Conservation (phyloP, 164 flowering plant genomes). For the Saururus chinensis region DNA sequence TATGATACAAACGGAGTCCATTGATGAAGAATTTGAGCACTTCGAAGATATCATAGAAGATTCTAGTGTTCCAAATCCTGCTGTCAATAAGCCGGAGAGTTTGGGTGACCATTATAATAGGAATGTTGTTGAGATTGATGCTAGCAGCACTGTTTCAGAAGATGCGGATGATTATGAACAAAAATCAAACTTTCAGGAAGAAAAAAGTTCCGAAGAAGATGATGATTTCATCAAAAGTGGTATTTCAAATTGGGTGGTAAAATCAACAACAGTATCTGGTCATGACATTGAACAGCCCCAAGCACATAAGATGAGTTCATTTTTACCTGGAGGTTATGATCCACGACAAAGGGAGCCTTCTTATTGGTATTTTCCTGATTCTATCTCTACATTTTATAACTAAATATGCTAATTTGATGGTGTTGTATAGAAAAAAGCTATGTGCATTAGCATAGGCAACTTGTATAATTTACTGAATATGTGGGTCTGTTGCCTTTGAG, state of each 20-base stretch:
- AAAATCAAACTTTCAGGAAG: conserved; percentile 28
- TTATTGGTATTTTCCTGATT: conserved; percentile 45
- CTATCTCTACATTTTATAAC: too few relatives aligned
- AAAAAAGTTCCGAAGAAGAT: conserved; percentile 35
- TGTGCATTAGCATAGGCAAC: not conserved
- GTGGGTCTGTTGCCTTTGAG: too few relatives aligned
- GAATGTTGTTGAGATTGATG: conserved; percentile 9
- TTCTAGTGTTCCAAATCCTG: conserved; percentile 12
- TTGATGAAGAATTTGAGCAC: conserved; percentile 93
- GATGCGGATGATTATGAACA: conserved; percentile 31
- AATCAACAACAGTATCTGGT: conserved; percentile 13
- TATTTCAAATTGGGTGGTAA: conserved; percentile 15
- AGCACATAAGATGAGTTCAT: conserved; percentile 11
- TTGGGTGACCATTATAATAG: conserved; percentile 1
- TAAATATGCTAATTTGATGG: too few relatives aligned
- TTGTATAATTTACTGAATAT: too few relatives aligned
- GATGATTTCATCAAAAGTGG: conserved; percentile 28
- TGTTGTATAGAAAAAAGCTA: not conserved
- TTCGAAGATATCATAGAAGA: conserved; percentile 76
- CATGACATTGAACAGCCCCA: conserved; percentile 12
- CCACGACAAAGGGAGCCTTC: conserved; percentile 88
- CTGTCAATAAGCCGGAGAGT: conserved; percentile 10
- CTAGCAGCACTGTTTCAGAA: conserved; percentile 24
- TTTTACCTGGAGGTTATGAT: conserved; percentile 69
- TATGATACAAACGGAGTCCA: conserved; percentile 73